Evolutionary conservation across 2,329 filamentous ascomycete species (phyloP).

Genomic region (Sclerotiophoma versabilis): DNA sequence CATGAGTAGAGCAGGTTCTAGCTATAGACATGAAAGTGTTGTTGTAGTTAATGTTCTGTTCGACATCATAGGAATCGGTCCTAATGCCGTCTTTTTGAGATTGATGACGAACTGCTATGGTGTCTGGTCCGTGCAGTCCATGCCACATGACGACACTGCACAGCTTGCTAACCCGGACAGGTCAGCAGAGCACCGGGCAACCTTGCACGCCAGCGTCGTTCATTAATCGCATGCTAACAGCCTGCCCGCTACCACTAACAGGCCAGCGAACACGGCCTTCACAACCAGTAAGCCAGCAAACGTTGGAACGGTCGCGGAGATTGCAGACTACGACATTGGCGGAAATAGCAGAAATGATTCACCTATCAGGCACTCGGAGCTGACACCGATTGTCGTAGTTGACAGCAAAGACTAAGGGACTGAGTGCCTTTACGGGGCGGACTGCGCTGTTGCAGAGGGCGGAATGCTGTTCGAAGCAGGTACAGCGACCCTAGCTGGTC

Average conservation of each 20-base stretch:
- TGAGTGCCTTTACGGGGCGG: conserved; percentile 6
- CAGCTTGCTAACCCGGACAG: conserved; percentile 20
- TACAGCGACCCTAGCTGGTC: conserved; percentile 26
- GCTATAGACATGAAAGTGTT: too few relatives aligned
- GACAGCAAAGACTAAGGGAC: conserved; percentile 3
- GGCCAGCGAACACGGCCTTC: conserved; percentile 9
- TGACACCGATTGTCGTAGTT: conserved; percentile 6
- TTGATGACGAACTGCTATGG: too few relatives aligned
- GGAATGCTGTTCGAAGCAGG: conserved; percentile 33
- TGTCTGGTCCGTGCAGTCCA: conserved; percentile 22
- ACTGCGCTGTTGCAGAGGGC: conserved; percentile 12
- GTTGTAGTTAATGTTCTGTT: too few relatives aligned
- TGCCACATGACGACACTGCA: conserved; percentile 28
- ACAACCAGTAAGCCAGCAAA: conserved; percentile 7
- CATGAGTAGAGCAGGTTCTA: too few relatives aligned
- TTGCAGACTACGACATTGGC: conserved; percentile 23
- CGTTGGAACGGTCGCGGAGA: conserved; percentile 10
- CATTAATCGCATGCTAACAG: conserved; percentile 19
- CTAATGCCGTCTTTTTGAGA: too few relatives aligned
- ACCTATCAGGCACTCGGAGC: conserved; percentile 6
- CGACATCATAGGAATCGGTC: too few relatives aligned
- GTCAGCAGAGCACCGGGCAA: conserved; percentile 20
- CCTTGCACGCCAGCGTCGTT: conserved; percentile 24
- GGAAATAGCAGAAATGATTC: conserved; percentile 22
- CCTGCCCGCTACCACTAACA: conserved; percentile 21